Evolutionary conservation across 1,139 yeast genomes (phyloP), one percentile per base, ranked within the genome.

Genomic region (Taiozyma onychis): DNA sequence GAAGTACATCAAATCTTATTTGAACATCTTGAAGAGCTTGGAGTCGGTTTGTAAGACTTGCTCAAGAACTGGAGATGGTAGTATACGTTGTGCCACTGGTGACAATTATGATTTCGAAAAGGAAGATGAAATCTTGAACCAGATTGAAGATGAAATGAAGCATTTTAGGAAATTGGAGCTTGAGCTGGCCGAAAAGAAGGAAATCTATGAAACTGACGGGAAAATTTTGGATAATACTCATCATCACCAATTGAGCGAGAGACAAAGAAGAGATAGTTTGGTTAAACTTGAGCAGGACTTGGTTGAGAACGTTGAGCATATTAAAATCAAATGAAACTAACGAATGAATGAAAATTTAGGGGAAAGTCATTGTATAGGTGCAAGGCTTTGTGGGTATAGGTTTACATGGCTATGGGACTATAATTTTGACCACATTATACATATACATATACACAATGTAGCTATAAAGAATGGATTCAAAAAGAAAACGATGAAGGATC

Each of bases 81-180:
- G 24, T 13, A 37, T 37, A 18, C 30, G 34, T 4, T 24, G 28
- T 11, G 28, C 21, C 5, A 10, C 16, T 32, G 18, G 18, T 11
- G 18, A 22, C 24, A 13, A 24, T 8, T 55, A 55, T 22, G 56
- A 55, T 43, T 55, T 51, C 39, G 56, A 55, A 22, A 50, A 44
- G n/a, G 57, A 55, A 28, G 53, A 51, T 43, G 52, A 51, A 35
- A 53, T 55, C 7, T 37, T 55, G 39, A 46, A 50, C 22, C 22
- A 37, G 9, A 55, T 55, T 27, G 56, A 53, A 39, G 44, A 44
- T 3, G 48, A 48, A 22, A 53, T 51, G 54, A 45, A 39, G n/a
- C 34, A 44, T 3, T 44, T 53, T 27, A 51, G 44, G 27, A 10
- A 6, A 3, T 21, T 37, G 28, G 57, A 54, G 27, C 21, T 16